Evolutionary conservation across 1,284 basidiomycete genomes (phyloP), one percentile per base, ranked within the genome.

Genomic region (Microbotryum intermedium): DNA sequence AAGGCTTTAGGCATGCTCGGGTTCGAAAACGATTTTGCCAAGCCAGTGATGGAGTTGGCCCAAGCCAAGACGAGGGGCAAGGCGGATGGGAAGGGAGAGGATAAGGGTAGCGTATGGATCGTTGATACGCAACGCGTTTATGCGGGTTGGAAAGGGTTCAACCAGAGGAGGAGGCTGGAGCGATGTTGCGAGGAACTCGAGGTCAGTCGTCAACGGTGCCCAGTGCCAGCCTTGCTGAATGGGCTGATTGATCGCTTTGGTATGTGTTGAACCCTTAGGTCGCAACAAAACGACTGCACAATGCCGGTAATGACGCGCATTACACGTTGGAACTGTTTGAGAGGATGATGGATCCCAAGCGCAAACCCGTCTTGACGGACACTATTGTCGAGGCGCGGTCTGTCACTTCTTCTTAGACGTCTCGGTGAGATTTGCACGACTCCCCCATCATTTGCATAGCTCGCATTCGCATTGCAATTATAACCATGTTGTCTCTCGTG

Each of bases 261-360:
- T n/a, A n/a, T n/a, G n/a, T n/a, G n/a, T n/a, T n/a, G n/a, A n/a
- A n/a, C n/a, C n/a, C n/a, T n/a, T n/a, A n/a, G n/a, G n/a, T 66
- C 1, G 50, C 50, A 28, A 60, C 61, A 16, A 49, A 46, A 21
- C 50, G 57, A 13, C 29, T 60, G 4, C 65, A 66, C 53, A 66
- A 66, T 42, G 65, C 65, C 3, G 65, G 59, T 8, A 65, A 65
- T 52, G 64, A 65, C 18, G 64, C 64, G 10, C 62, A 58, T 5
- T 64, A 39, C 11, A 39, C 34, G 11, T 39, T 39, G 34, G 34
- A 39, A 16, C 34, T 39, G 34, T 39, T 39, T 39, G 34, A 39
- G 13, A 39, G 34, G 34, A 39, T 39, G 34, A 39, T 39, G 34
- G 34, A 39, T 16, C 34, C 34, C 13, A 11, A 39, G 18, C 34